Evolutionary conservation across 2,329 filamentous ascomycete species (phyloP).

Genomic region (Sclerotinia glacialis): DNA sequence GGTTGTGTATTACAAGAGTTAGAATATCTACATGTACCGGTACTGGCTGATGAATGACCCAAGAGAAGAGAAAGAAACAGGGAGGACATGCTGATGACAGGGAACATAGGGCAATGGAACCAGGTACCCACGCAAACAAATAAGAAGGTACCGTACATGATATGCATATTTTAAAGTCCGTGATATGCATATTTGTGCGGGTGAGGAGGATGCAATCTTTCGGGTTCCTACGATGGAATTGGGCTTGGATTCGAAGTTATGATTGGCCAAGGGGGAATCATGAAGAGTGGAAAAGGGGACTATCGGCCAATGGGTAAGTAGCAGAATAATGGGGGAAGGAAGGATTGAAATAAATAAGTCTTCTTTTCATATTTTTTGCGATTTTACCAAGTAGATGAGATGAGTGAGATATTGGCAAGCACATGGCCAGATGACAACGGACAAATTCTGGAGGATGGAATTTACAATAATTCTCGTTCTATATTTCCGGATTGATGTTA

Average conservation of each 20-base stretch:
- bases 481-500: conserved; percentile 12
- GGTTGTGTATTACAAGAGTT: background rate
- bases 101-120: conserved; percentile 18
- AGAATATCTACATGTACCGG: background rate
- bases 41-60: conserved; percentile 11
- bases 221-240: conserved; percentile 18
- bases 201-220: conserved; percentile 14
- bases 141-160: background rate
- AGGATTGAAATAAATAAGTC: background rate
- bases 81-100: conserved; percentile 16
- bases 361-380: background rate
- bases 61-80: conserved; percentile 14
- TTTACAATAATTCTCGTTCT: conserved; percentile 11
- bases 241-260: background rate
- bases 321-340: background rate
- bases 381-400: background rate
- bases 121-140: conserved; percentile 15
- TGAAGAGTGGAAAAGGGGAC: background rate
- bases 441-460: conserved; percentile 6
- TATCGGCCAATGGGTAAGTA: background rate
- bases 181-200: background rate
- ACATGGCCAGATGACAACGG: conserved; percentile 9
- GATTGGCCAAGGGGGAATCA: conserved; percentile 5
- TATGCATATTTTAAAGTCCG: conserved; percentile 13
- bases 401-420: conserved; percentile 1